Evolutionary conservation across 495 filamentous ascomycete species (phyloP).

Genomic region (Tuber indicum): DNA sequence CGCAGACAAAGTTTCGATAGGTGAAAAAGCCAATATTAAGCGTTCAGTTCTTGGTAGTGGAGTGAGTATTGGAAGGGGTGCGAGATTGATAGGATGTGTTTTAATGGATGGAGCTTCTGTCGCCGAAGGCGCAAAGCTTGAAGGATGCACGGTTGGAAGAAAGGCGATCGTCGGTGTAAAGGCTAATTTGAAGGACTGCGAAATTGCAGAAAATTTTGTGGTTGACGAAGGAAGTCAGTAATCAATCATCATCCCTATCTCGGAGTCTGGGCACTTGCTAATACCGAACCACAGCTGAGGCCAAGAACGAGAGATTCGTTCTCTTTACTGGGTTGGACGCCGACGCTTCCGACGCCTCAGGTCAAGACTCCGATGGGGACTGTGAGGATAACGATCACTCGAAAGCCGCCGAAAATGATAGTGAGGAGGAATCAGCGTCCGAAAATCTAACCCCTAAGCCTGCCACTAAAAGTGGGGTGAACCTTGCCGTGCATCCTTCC

Average conservation of each 20-base stretch:
- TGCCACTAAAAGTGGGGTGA: background rate
- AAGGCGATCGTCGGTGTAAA: conserved; percentile 68
- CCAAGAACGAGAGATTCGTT: conserved; percentile 81
- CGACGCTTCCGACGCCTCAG: conserved; percentile 47
- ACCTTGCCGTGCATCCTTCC: background rate
- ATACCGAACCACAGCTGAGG: conserved; percentile 52
- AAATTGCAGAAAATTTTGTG: conserved; percentile 78
- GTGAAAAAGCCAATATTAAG: conserved; percentile 77
- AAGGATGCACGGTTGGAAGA: conserved; percentile 73
- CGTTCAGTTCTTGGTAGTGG: conserved; percentile 80
- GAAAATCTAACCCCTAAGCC: background rate
- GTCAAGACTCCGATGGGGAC: conserved; percentile 20
- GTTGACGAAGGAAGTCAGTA: conserved; percentile 69
- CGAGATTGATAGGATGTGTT: conserved; percentile 71
- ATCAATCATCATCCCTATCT: background rate
- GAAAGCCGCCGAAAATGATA: conserved; percentile 10
- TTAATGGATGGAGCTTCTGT: conserved; percentile 86
- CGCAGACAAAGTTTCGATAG: conserved; percentile 76
- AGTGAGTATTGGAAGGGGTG: conserved; percentile 72
- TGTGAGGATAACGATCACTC: conserved; percentile 37
- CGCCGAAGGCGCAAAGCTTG: conserved; percentile 66
- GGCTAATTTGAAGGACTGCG: conserved; percentile 72
- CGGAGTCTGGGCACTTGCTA: background rate
- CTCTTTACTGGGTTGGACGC: conserved; percentile 61
- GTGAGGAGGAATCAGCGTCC: conserved; percentile 13